A percentile compares a stretch with the other conserved stretches of the same genome.
Evolutionary conservation across 2,329 filamentous ascomycete species (phyloP).

Genomic region (Alternaria viburni): DNA sequence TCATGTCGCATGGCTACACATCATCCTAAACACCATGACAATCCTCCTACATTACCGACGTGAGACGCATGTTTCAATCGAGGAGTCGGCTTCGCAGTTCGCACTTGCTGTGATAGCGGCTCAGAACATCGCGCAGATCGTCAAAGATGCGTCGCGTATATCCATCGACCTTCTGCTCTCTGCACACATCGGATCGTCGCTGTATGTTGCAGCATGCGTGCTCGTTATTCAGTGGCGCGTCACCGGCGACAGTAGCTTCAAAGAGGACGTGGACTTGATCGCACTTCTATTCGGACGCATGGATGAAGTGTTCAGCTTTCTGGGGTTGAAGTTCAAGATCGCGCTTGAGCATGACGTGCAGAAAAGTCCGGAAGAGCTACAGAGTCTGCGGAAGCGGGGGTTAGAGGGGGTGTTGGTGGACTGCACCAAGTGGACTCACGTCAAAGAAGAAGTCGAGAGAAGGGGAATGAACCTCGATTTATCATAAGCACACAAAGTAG

Average conservation of each 20-base stretch:
- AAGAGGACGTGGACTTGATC: constrained; percentile 34
- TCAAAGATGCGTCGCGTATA: constrained; percentile 36
- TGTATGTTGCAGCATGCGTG: constrained; percentile 34
- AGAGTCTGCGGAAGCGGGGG: constrained; percentile 24
- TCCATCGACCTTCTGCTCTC: constrained; percentile 35
- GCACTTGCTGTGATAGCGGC: constrained; percentile 30
- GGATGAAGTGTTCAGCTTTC: constrained; percentile 29
- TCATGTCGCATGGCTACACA: constrained; percentile 36
- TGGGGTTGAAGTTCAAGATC: constrained; percentile 38
- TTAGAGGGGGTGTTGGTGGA: constrained; percentile 35
- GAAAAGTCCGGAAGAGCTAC: constrained; percentile 16
- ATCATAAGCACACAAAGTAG: background rate
- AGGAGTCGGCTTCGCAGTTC: constrained; percentile 13
- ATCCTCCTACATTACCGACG: constrained; percentile 36
- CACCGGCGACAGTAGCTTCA: constrained; percentile 27
- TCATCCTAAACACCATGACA: constrained; percentile 28
- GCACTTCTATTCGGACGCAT: constrained; percentile 37
- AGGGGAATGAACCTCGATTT: constrained; percentile 18
- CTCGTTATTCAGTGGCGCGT: constrained; percentile 37
- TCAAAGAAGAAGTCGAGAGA: constrained; percentile 17
- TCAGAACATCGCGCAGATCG: constrained; percentile 28
- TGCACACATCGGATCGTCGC: constrained; percentile 25
- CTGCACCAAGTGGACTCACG: constrained; percentile 33
- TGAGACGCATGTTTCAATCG: background rate
- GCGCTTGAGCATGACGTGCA: constrained; percentile 31